These are phyloP conservation scores for Pythium insidiosum DNA, from an alignment of 352 stramenopile species.

Conservation along the genomic window DNA sequence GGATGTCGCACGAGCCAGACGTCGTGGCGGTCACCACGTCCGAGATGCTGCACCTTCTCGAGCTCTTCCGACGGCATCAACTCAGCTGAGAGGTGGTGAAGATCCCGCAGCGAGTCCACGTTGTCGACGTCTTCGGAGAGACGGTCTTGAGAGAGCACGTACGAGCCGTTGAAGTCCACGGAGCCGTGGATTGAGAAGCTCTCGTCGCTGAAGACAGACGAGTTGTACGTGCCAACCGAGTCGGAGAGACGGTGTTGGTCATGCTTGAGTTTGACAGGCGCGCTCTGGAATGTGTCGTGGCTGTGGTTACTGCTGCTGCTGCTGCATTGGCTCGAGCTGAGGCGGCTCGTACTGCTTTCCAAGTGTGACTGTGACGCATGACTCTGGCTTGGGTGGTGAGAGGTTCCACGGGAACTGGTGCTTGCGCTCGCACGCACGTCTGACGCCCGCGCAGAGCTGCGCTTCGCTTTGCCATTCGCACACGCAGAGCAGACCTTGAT, in stretches of 20 bases:
- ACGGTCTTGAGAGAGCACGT: slow-evolving; percentile 4
- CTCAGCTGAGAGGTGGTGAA: slow-evolving; percentile 9
- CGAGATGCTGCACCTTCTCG: slow-evolving; percentile 10
- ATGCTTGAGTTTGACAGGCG: slow-evolving; percentile 4
- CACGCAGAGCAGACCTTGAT: slow-evolving; percentile 16
- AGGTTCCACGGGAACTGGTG: too few relatives aligned
- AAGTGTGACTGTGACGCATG: too few relatives aligned
- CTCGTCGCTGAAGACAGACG: slow-evolving; percentile 11
- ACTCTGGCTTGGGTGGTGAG: too few relatives aligned
- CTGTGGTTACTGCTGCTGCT: too few relatives aligned
- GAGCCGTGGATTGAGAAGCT: slow-evolving; percentile 7
- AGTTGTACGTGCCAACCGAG: slow-evolving; percentile 11
- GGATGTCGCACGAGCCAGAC: slow-evolving; percentile 11
- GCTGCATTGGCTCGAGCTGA: too few relatives aligned
- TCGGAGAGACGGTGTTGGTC: too few relatives aligned
- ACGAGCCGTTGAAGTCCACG: background rate
- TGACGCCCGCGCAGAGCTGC: too few relatives aligned
- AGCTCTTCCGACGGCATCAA: slow-evolving; percentile 9
- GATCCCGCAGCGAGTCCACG: background rate
- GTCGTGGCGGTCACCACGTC: background rate
- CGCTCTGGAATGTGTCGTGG: too few relatives aligned
- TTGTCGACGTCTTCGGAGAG: background rate
- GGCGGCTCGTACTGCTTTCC: too few relatives aligned
- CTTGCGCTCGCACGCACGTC: too few relatives aligned
- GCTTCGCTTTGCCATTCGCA: slow-evolving; percentile 12